These are phyloP conservation scores for Aspergillus arachidicola DNA, from an alignment of 2,329 filamentous ascomycete species.

Conservation along the genomic window DNA sequence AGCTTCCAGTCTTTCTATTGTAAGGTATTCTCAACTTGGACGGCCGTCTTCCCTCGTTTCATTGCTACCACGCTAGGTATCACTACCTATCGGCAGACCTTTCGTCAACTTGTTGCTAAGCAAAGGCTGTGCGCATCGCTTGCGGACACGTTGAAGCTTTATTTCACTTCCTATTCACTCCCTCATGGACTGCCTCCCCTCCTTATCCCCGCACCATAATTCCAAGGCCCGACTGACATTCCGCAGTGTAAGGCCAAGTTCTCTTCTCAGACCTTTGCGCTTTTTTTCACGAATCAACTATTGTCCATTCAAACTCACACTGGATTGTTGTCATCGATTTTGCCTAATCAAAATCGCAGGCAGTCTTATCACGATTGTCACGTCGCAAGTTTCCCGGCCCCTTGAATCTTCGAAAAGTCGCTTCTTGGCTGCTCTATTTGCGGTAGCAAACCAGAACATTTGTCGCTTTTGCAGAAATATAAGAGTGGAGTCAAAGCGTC, in stretches of 20 bases:
- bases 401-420: not conserved
- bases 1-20: conserved; percentile 10
- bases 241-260: not conserved
- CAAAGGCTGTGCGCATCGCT: not conserved
- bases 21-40: conserved; percentile 10
- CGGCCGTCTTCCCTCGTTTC: not conserved
- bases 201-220: not conserved
- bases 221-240: not conserved
- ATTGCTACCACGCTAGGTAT: not conserved
- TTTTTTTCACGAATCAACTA: not conserved
- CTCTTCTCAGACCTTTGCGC: not conserved
- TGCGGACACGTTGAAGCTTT: not conserved
- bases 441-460: not conserved
- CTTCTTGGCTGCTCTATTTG: not conserved
- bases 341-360: not conserved
- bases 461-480: not conserved
- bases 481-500: not conserved
- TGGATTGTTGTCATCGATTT: too few species aligned
- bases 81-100: not conserved
- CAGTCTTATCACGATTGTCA: not conserved
- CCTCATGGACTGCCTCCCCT: not conserved
- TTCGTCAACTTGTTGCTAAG: not conserved
- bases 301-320: not conserved
- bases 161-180: not conserved
- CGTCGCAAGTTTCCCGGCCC: not conserved